A percentile compares a stretch with the other conserved stretches of the same genome.
Conservation (phyloP, 768 basidiomycete genomes). For the Boletus vinaceobasis region DNA sequence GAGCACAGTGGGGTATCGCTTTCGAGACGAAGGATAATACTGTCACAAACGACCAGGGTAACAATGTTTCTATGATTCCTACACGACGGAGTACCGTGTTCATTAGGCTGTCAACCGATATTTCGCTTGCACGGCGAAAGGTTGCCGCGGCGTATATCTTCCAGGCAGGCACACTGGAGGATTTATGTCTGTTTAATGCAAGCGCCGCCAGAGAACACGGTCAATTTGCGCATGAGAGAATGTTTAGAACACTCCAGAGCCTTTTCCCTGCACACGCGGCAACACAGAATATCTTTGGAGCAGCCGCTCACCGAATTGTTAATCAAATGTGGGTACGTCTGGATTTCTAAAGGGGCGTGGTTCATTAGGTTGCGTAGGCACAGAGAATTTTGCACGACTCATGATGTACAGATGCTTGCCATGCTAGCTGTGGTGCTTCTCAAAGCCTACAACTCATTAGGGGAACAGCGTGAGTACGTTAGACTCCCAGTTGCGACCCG, state of each 20-base stretch:
- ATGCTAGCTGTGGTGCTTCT: conserved; percentile 71
- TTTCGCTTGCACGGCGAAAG: conserved; percentile 46
- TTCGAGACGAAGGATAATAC: conserved; percentile 38
- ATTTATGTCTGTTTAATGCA: conserved; percentile 60
- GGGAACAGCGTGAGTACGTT: conserved; percentile 14
- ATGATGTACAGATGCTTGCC: conserved; percentile 79
- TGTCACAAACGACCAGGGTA: conserved; percentile 13
- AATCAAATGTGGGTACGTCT: conserved; percentile 44
- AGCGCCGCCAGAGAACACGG: conserved; percentile 54
- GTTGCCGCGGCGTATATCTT: conserved; percentile 67
- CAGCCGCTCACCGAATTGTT: conserved; percentile 38
- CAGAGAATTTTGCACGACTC: conserved; percentile 41
- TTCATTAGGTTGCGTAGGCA: conserved; percentile 34
- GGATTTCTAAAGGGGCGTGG: neutral
- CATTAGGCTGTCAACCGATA: conserved; percentile 49
- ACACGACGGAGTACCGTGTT: conserved; percentile 56
- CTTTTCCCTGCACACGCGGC: conserved; percentile 38
- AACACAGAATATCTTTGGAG: conserved; percentile 25
- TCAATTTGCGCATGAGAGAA: conserved; percentile 66
- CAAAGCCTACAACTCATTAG: conserved; percentile 34
- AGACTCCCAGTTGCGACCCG: neutral
- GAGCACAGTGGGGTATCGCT: conserved; percentile 37
- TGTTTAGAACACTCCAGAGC: conserved; percentile 55
- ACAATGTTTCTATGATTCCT: conserved; percentile 26
- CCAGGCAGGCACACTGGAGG: conserved; percentile 37